phyloP scores from a whole-genome alignment of 768 basidiomycete species.

The Calocybe gangraenosa region DNA sequence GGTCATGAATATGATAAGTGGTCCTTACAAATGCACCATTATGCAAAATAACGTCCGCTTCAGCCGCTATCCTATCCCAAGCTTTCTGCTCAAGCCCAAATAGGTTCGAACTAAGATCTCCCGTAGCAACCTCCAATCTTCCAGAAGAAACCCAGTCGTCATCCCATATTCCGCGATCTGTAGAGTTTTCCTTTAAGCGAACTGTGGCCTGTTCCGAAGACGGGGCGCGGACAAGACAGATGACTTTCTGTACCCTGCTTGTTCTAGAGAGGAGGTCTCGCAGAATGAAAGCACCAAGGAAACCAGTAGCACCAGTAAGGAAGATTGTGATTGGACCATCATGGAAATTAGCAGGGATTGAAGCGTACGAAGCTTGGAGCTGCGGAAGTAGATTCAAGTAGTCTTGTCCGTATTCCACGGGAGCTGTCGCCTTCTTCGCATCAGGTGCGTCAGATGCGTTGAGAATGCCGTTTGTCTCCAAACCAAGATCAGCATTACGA shows the following conservation, averaged over 20 bases:
- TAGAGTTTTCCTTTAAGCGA: conserved; percentile 67
- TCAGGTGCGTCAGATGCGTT: conserved; percentile 9
- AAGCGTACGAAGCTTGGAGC: conserved; percentile 58
- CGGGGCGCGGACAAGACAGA: conserved; percentile 86
- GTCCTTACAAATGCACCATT: conserved; percentile 91
- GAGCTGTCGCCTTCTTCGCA: conserved; percentile 20
- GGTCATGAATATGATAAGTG: neutral
- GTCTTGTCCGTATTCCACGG: conserved; percentile 78
- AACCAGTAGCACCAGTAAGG: conserved; percentile 96
- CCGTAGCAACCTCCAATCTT: conserved; percentile 73
- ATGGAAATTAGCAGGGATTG: conserved; percentile 54
- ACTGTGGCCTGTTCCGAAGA: conserved; percentile 55
- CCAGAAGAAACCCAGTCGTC: conserved; percentile 71
- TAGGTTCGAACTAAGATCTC: conserved; percentile 71
- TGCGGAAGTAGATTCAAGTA: conserved; percentile 55
- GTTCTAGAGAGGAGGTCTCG: conserved; percentile 66
- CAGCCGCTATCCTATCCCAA: conserved; percentile 66
- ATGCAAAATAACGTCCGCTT: conserved; percentile 84
- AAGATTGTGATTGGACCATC: conserved; percentile 69
- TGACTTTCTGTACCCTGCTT: conserved; percentile 73
- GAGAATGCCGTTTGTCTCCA: conserved; percentile 7
- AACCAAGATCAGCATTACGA: conserved; percentile 76
- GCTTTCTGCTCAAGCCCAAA: conserved; percentile 66
- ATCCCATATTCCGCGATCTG: conserved; percentile 85
- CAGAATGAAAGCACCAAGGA: conserved; percentile 91